Base-by-base conservation (phyloP, 441 rosid species). In the Mallotus japonicus region DNA sequence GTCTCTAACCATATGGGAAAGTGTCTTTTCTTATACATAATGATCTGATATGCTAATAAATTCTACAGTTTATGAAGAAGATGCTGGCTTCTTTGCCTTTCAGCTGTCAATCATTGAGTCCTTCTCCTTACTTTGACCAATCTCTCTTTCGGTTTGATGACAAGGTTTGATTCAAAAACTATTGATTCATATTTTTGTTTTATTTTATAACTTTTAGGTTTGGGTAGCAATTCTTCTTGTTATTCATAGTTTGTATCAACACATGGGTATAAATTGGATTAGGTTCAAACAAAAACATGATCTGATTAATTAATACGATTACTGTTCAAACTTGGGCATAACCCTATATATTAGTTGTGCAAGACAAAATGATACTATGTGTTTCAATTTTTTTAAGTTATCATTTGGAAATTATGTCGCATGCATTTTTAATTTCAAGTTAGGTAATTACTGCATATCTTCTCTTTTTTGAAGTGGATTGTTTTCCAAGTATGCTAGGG, bases 81-180 rank as follows among this genome's bases (percentile, higher is more conserved):
- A 90, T 95, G 92, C 79, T 93, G 83, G 80, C 78, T 46, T 83
- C 96, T 34, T 86, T 95, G 81, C 93, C 98, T 75, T 89, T 90
- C 75, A 82, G 86, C 78, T 91, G 98, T 72, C 99, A 95, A 76
- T 92, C 97, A 79, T 88, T 84, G 73, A 89, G 93, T 80, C 98
- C 99, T 22, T 95, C 99, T 71, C 99, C 99, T 64, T 95, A 92
- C 75, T 92, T 92, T 71, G 99, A 95, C 79, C 99, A 90, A 55
- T 89, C 93, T 76, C 96, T 95, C 70, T 95, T 91, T 79, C 93
- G 97, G 65, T 95, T 81, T 55, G 97, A 92, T 79, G 99, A 95
- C 77, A 95, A 95, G 96, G 99, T 93, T 75, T 70, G 86, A 68
- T 79, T 75, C 77, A 46, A 40, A 55, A 54, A 44, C 71, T 53